phyloP scores from a whole-genome alignment of 352 stramenopile genomes.

The Phytophthora fragariae region DNA sequence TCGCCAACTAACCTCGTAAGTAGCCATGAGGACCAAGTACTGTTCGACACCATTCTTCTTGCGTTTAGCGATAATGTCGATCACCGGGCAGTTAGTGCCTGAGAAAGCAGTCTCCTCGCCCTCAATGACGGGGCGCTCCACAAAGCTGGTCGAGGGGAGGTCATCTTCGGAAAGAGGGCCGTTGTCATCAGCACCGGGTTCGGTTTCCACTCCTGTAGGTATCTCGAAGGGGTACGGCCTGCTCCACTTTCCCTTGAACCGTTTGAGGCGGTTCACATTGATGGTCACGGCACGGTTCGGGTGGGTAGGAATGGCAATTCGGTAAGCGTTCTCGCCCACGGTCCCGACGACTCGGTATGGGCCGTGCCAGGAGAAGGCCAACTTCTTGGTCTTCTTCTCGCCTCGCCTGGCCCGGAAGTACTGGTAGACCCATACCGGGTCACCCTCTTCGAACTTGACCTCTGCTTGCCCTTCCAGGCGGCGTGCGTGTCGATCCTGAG shows the following conservation, averaged over 20 bases:
- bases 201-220: neutral
- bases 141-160: neutral
- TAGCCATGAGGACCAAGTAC: conserved; percentile 4
- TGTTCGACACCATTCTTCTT: neutral
- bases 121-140: conserved; percentile 7
- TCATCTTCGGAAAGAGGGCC: neutral
- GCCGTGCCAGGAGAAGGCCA: neutral
- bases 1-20: neutral
- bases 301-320: neutral
- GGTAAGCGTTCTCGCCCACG: too few relatives aligned
- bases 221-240: neutral
- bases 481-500: neutral
- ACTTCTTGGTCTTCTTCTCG: conserved; percentile 10
- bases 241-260: neutral
- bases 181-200: neutral
- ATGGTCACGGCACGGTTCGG: neutral
- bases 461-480: neutral
- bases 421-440: neutral
- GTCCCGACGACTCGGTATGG: too few relatives aligned
- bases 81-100: neutral
- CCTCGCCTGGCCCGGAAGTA: neutral
- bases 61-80: conserved; percentile 6
- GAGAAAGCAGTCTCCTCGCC: conserved; percentile 4
- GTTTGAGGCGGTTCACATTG: conserved; percentile 7
- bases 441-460: neutral